Conservation (phyloP, 305 asterid genomes). For the Solanum hybrid region DNA sequence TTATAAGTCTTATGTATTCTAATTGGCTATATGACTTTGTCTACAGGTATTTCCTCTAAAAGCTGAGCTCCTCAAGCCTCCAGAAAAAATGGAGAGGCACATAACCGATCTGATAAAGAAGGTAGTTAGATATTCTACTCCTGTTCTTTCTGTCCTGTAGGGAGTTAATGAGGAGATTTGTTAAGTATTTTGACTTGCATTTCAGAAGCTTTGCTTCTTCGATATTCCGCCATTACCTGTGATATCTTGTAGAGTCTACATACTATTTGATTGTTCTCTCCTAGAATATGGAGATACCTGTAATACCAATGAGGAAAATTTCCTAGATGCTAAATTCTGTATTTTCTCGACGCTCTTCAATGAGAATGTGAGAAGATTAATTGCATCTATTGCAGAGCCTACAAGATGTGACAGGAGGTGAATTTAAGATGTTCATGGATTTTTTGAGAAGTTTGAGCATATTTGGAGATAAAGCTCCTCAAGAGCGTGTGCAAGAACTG, state of each 20-base stretch:
- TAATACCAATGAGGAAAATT: neutral
- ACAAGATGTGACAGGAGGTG: conserved; percentile 97
- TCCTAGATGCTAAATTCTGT: neutral
- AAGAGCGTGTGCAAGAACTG: conserved; percentile 72
- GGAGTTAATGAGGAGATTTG: neutral
- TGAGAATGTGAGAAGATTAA: conserved; percentile 3
- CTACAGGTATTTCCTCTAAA: conserved; percentile 82
- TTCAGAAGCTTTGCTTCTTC: neutral
- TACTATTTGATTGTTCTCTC: neutral
- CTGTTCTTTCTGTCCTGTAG: neutral
- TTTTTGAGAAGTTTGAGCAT: conserved; percentile 69
- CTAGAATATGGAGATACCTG: neutral
- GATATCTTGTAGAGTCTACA: neutral
- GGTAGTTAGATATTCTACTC: conserved; percentile 26
- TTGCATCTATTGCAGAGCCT: conserved; percentile 54
- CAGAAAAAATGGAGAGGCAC: conserved; percentile 91
- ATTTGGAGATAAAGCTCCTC: conserved; percentile 80
- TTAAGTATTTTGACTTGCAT: neutral
- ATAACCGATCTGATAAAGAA: conserved; percentile 78
- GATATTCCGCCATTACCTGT: neutral
- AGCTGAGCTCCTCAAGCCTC: conserved; percentile 79
- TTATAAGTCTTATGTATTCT: conserved; percentile 6
- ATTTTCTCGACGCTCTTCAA: neutral
- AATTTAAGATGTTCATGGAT: conserved; percentile 90
- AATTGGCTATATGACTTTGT: neutral